phyloP scores from a whole-genome alignment of 2,329 filamentous ascomycete genomes.

The Pseudogymnoascus sp. region DNA sequence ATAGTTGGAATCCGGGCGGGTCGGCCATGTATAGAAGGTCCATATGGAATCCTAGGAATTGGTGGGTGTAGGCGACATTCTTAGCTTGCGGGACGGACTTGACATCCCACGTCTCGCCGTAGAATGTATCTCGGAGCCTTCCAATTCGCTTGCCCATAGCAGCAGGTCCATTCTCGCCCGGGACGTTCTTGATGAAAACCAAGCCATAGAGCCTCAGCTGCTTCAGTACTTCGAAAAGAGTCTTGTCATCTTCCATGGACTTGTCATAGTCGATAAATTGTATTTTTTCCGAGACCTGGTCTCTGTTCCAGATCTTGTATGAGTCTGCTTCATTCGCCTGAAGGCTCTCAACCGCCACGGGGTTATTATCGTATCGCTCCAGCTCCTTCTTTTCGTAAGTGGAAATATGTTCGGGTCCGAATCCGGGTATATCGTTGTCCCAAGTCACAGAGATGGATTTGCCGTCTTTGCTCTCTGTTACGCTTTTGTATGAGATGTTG shows the following conservation, averaged over 20 bases:
- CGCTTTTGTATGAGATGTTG: slow-evolving; percentile 34
- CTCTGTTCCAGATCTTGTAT: slow-evolving; percentile 35
- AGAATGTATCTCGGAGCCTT: slow-evolving; percentile 77
- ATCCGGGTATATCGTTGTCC: slow-evolving; percentile 43
- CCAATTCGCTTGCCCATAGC: slow-evolving; percentile 68
- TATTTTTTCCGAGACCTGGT: slow-evolving; percentile 40
- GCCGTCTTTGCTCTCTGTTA: slow-evolving; percentile 32
- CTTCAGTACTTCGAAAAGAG: slow-evolving; percentile 54
- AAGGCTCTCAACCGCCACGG: slow-evolving; percentile 7
- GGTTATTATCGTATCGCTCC: slow-evolving; percentile 13
- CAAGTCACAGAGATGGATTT: slow-evolving; percentile 46
- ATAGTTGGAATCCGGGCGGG: slow-evolving; percentile 74
- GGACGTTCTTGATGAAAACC: slow-evolving; percentile 69
- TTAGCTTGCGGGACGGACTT: slow-evolving; percentile 73
- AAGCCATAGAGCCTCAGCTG: slow-evolving; percentile 63
- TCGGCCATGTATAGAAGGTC: slow-evolving; percentile 81
- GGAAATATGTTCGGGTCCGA: slow-evolving; percentile 22
- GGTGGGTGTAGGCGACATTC: slow-evolving; percentile 85
- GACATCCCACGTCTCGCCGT: slow-evolving; percentile 87
- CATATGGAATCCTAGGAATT: slow-evolving; percentile 82
- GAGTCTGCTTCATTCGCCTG: neutral
- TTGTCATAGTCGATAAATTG: slow-evolving; percentile 59
- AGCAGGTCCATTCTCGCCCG: slow-evolving; percentile 59
- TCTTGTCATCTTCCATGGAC: slow-evolving; percentile 56
- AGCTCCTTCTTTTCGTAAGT: slow-evolving; percentile 12